Evolutionary conservation across 345 rosid species (phyloP).

Genomic region (Gossypium australe): DNA sequence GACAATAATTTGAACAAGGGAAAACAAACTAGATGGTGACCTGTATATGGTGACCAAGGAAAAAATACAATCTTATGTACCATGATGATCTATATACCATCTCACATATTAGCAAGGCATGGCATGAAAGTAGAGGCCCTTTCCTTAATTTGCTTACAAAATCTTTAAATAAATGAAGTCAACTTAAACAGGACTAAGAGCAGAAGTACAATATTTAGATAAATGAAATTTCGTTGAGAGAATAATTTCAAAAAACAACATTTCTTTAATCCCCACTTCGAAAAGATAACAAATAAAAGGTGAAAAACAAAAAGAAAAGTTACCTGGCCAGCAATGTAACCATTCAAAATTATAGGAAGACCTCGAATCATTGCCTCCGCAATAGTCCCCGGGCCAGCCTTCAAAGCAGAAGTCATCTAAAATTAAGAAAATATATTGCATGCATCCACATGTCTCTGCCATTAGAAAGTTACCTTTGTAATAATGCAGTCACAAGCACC

Average conservation of each 20-base stretch:
- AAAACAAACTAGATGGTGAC: too few relatives aligned
- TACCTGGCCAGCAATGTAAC: constrained; percentile 96
- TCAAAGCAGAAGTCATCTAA: constrained; percentile 12
- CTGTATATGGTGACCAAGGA: too few relatives aligned
- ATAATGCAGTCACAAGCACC: constrained; percentile 99
- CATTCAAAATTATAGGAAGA: constrained; percentile 86
- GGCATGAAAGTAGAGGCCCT: too few relatives aligned
- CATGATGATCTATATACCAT: too few relatives aligned
- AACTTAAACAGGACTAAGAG: background rate
- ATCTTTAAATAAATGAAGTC: too few relatives aligned
- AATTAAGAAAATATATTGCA: background rate
- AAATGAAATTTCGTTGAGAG: background rate
- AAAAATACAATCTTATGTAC: too few relatives aligned
- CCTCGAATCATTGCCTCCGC: constrained; percentile 99
- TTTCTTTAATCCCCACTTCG: background rate
- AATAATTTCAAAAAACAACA: background rate
- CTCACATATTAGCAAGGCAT: too few relatives aligned
- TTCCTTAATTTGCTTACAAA: too few relatives aligned
- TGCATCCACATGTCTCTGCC: background rate
- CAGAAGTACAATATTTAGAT: background rate
- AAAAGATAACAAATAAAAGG: background rate
- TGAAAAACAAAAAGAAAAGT: constrained; percentile 14
- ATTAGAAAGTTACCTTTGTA: constrained; percentile 61
- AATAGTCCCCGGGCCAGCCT: constrained; percentile 99
- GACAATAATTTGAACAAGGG: too few relatives aligned